These are phyloP conservation scores for Phytophthora europaea DNA, from an alignment of 352 stramenopile genomes.

Conservation along the genomic window DNA sequence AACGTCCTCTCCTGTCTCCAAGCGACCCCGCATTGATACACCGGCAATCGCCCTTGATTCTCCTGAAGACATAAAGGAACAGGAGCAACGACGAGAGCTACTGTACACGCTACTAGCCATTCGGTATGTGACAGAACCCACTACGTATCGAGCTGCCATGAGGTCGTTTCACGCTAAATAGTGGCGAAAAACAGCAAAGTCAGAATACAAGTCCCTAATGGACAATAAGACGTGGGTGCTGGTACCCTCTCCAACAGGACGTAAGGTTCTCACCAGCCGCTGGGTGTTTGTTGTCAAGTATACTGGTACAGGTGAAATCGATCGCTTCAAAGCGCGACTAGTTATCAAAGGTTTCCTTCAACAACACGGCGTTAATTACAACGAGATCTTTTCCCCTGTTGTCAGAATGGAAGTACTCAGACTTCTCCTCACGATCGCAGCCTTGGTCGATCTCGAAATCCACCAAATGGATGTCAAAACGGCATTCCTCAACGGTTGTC, in stretches of 20 bases:
- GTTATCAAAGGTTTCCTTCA: constrained; percentile 6
- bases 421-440: constrained; percentile 7
- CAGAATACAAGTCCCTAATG: too few species aligned
- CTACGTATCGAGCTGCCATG: too few species aligned
- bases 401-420: constrained; percentile 4
- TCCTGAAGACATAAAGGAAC: constrained; percentile 8
- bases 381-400: constrained; percentile 6
- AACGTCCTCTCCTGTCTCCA: neutral
- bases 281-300: too few species aligned
- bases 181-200: too few species aligned
- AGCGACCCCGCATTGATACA: neutral
- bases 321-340: too few species aligned
- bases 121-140: too few species aligned
- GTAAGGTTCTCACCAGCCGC: too few species aligned
- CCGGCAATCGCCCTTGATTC: neutral
- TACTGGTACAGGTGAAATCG: too few species aligned
- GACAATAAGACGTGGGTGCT: too few species aligned
- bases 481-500: constrained; percentile 22
- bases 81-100: neutral
- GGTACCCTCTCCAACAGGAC: too few species aligned
- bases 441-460: constrained; percentile 21
- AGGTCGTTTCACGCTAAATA: too few species aligned
- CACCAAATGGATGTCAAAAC: constrained; percentile 42
- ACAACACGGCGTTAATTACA: constrained; percentile 1
- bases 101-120: too few species aligned